These are phyloP conservation scores for Pseudogymnoascus sp. DNA, from an alignment of 2,329 filamentous ascomycete species.

Conservation along the genomic window DNA sequence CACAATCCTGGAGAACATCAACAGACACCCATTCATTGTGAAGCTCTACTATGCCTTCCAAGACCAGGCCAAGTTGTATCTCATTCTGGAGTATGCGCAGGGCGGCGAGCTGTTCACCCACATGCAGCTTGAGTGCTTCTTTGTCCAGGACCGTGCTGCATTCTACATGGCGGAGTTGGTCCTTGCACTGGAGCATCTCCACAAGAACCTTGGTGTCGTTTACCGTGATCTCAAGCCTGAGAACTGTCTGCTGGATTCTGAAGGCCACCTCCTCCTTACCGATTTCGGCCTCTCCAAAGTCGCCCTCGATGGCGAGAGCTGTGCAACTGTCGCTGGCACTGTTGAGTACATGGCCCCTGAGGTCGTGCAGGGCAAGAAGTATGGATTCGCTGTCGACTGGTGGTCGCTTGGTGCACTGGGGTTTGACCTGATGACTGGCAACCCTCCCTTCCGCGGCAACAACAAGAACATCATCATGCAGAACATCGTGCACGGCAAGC, in stretches of 20 bases:
- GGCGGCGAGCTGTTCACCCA: constrained; percentile 97
- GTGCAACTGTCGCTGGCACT: constrained; percentile 88
- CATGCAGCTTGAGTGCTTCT: constrained; percentile 89
- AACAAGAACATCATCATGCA: constrained; percentile 95
- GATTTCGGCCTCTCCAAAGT: constrained; percentile 98
- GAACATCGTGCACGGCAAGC: constrained; percentile 90
- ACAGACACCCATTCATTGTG: constrained; percentile 93
- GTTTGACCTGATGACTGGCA: constrained; percentile 87
- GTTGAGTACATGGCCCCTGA: constrained; percentile 99
- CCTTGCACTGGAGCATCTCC: constrained; percentile 85
- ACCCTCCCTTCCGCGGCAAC: constrained; percentile 81
- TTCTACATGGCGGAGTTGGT: constrained; percentile 99
- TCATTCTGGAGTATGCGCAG: constrained; percentile 95
- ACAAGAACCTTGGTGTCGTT: constrained; percentile 85
- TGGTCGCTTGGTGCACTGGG: constrained; percentile 94
- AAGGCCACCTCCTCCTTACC: constrained; percentile 88
- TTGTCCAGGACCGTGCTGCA: constrained; percentile 77
- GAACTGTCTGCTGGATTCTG: constrained; percentile 86
- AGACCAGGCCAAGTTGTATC: constrained; percentile 92
- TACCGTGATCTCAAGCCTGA: constrained; percentile 97
- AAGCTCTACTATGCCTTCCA: constrained; percentile 98
- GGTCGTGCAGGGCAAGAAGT: constrained; percentile 79
- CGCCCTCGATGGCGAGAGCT: constrained; percentile 63
- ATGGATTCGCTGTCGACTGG: constrained; percentile 95
- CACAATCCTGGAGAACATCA: constrained; percentile 89